Evolutionary conservation across 1,284 basidiomycete species (phyloP).

Genomic region (Puccinia hordei): DNA sequence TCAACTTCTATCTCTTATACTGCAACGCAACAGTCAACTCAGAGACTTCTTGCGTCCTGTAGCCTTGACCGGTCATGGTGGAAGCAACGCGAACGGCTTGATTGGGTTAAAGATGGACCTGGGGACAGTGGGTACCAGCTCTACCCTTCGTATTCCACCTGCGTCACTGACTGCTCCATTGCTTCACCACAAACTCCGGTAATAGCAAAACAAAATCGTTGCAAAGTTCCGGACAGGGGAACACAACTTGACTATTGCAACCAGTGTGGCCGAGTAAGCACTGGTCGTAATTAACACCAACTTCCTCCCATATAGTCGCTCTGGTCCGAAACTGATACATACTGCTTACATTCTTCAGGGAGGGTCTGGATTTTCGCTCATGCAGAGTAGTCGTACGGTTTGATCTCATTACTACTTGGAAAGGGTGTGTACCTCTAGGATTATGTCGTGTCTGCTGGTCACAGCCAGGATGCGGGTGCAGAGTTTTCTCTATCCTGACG

Average conservation of each 20-base stretch:
- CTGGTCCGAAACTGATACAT: neutral
- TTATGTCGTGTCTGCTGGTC: conserved; percentile 61
- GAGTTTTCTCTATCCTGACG: neutral
- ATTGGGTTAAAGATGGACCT: conserved; percentile 59
- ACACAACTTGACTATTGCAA: conserved; percentile 75
- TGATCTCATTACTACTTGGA: conserved; percentile 45
- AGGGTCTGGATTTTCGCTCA: conserved; percentile 42
- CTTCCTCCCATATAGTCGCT: neutral
- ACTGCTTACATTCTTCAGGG: neutral
- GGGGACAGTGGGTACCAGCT: neutral
- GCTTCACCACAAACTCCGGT: neutral
- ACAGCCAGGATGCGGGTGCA: too few species aligned
- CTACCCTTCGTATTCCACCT: neutral
- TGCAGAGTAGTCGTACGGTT: conserved; percentile 47
- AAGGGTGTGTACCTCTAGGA: conserved; percentile 25
- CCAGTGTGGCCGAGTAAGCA: conserved; percentile 71
- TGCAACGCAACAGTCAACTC: conserved; percentile 67
- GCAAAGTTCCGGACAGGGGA: conserved; percentile 68
- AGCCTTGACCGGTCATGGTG: conserved; percentile 72
- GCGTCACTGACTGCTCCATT: neutral
- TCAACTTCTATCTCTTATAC: conserved; percentile 68
- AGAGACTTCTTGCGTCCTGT: conserved; percentile 67
- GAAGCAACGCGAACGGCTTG: conserved; percentile 59
- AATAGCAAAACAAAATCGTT: conserved; percentile 67
- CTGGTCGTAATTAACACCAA: neutral